Conservation (phyloP, 805 yeast species). For the Monosporozyma aquatica region DNA sequence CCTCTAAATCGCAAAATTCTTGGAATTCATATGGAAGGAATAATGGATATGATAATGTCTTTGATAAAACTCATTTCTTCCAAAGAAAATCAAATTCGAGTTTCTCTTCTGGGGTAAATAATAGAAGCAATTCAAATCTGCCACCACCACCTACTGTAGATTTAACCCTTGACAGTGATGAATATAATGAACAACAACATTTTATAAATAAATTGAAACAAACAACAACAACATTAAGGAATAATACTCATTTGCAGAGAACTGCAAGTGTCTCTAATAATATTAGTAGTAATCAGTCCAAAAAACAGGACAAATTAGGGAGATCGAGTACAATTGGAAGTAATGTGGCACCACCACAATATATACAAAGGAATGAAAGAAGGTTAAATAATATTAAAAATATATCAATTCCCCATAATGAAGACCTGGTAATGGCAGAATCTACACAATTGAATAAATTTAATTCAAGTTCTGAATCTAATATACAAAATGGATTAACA, state of each 20-base stretch:
- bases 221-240: slow-evolving; percentile 7
- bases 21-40: too few relatives aligned
- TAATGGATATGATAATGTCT: too few relatives aligned
- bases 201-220: slow-evolving; percentile 19
- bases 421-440: slow-evolving; percentile 8
- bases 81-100: background rate
- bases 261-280: too few relatives aligned
- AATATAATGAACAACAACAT: slow-evolving; percentile 5
- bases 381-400: background rate
- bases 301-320: too few relatives aligned
- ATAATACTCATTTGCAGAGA: too few relatives aligned
- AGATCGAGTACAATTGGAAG: too few relatives aligned
- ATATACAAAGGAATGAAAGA: too few relatives aligned
- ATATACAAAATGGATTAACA: background rate
- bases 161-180: slow-evolving; percentile 18
- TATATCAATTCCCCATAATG: background rate
- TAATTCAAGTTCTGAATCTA: background rate
- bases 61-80: background rate
- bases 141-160: slow-evolving; percentile 23
- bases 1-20: too few relatives aligned
- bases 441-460: slow-evolving; percentile 11
- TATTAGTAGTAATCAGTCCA: too few relatives aligned
- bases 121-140: too few relatives aligned
- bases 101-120: too few relatives aligned
- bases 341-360: too few relatives aligned